Conservation (phyloP, 179 eudicot genomes). For the Beta corolliflora region DNA sequence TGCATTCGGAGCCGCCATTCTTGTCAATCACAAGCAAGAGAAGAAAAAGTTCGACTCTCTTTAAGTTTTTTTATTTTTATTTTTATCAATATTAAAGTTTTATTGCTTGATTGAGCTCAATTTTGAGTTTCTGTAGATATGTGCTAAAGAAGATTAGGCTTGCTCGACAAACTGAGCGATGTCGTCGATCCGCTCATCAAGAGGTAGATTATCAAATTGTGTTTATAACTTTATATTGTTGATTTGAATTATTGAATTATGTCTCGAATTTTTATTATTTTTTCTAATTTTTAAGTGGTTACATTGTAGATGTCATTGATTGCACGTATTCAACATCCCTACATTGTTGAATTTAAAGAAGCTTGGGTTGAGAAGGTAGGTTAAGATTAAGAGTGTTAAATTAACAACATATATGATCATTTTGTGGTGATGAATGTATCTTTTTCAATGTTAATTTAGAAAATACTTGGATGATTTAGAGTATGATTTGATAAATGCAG, state of each 20-base stretch:
- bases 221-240: too few relatives aligned
- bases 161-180: constrained; percentile 94
- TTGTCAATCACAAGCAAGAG: constrained; percentile 84
- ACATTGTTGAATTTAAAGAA: constrained; percentile 92
- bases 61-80: not conserved
- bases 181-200: constrained; percentile 98
- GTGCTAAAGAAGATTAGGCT: constrained; percentile 97
- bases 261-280: not conserved
- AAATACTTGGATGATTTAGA: not conserved
- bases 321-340: constrained; percentile 90
- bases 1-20: constrained; percentile 97
- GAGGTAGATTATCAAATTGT: constrained; percentile 51
- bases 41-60: constrained; percentile 58
- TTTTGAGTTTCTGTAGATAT: constrained; percentile 49
- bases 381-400: not conserved
- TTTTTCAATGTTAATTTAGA: constrained; percentile 1
- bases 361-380: constrained; percentile 99
- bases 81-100: not conserved
- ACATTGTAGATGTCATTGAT: constrained; percentile 79
- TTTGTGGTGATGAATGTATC: not conserved
- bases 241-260: not conserved
- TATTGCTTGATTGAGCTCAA: not conserved
- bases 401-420: too few relatives aligned
- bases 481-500: constrained; percentile 39
- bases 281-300: constrained; percentile 11